Percentiles rank a stretch among this genome's conserved stretches.
phyloP scores from a whole-genome alignment of 805 yeast species.

The Saturnispora besseyi region DNA sequence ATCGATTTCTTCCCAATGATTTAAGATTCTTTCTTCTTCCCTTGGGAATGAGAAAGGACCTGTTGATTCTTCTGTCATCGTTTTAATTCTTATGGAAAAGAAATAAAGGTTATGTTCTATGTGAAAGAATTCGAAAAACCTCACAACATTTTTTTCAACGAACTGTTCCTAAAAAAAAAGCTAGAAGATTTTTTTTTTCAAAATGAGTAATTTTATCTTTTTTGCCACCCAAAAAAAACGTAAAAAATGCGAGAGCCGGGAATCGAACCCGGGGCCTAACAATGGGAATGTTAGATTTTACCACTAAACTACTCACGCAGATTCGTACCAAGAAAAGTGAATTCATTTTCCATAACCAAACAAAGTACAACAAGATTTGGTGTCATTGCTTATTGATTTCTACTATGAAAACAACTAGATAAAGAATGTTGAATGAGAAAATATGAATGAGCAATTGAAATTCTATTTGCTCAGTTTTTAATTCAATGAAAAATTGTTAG shows the following conservation, averaged over 20 bases:
- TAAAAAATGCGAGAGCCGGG: slow-evolving; percentile 16
- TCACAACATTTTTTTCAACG: no score
- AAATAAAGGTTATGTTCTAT: background rate
- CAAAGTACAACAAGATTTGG: background rate
- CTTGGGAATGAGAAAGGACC: slow-evolving; percentile 62
- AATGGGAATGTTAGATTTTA: slow-evolving; percentile 18
- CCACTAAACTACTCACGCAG: slow-evolving; percentile 18
- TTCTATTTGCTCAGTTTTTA: no score
- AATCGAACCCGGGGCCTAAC: slow-evolving; percentile 19
- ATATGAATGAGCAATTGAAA: no score
- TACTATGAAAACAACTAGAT: no score
- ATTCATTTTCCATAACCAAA: background rate
- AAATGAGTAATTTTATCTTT: background rate
- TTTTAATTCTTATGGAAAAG: background rate
- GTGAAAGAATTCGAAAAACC: no score
- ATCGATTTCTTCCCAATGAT: slow-evolving; percentile 80
- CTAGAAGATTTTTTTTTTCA: background rate
- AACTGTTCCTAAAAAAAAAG: background rate
- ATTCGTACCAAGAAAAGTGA: background rate
- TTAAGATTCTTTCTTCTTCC: slow-evolving; percentile 79
- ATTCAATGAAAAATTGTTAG: no score
- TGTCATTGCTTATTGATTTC: no score
- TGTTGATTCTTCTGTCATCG: slow-evolving; percentile 27
- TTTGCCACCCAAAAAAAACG: background rate
- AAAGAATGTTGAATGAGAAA: no score